Evolutionary conservation across 257 asterid genomes (phyloP).

Genomic region (Solanum lycopersicoides): DNA sequence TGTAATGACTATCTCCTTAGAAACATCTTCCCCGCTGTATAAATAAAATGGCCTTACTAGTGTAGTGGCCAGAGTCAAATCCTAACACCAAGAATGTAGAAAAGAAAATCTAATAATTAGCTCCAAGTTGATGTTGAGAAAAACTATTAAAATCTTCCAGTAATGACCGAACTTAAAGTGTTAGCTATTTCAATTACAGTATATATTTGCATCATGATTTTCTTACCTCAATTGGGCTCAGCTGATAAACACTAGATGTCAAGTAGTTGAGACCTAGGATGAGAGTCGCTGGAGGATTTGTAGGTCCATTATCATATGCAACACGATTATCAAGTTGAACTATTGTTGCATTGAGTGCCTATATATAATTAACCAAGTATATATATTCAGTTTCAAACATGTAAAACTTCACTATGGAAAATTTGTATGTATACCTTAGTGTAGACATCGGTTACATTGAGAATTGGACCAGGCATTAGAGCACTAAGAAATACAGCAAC

Average conservation of each 20-base stretch:
- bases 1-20: constrained; percentile 1
- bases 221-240: constrained; percentile 18
- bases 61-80: constrained; percentile 16
- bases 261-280: constrained; percentile 7
- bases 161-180: too few relatives aligned
- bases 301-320: not conserved
- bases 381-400: not conserved
- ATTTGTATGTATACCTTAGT: not conserved
- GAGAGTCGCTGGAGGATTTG: constrained; percentile 7
- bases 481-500: not conserved
- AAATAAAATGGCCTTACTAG: constrained; percentile 1
- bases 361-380: not conserved
- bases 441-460: not conserved
- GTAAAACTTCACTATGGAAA: not conserved
- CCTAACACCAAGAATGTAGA: not conserved
- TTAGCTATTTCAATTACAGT: not conserved
- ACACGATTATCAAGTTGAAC: not conserved
- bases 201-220: not conserved
- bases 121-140: not conserved
- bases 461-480: constrained; percentile 11
- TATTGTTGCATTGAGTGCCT: not conserved
- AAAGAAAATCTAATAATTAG: too few relatives aligned
- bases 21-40: not conserved
- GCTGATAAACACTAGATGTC: constrained; percentile 6
- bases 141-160: not conserved